Evolutionary conservation across 257 asterid genomes (phyloP), one percentile per base, ranked within the genome.

Genomic region (Rauvolfia tetraphylla): DNA sequence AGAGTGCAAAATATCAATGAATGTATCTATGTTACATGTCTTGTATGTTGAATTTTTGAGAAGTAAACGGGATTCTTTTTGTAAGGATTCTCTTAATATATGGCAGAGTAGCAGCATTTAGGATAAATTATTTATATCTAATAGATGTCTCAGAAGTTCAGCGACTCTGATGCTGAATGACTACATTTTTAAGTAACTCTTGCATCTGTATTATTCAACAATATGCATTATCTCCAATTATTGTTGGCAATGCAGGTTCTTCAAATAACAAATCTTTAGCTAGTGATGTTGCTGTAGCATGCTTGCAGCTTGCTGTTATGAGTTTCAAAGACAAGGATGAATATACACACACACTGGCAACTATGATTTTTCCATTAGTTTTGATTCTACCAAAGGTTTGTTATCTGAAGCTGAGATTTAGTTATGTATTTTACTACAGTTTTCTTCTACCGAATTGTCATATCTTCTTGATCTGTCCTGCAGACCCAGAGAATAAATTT

Each of bases 301-400:
- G 97, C 84, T 84, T 88, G 78, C 88, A 83, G 84, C 90, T 83
- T 80, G 88, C 84, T 78, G 81, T 90, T 15, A 75, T 59, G 59
- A 80, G 75, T 78, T 90, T 89, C 86, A 89, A 86, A 79, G 83
- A 89, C 73, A 82, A 80, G 84, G 90, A 82, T 73, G 80, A 87
- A 79, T 85, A 83, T 85, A 78, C 84, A 27, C 70, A 73, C 39
- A 79, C 67, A 39, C 84, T 87, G 63, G 97, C 97, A 48, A 81
- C 86, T 36, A 42, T 78, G 77, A 79, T 91, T 78, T 91, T 95
- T 73, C 98, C 99, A 56, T 80, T 95, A 77, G 78, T 95, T 66
- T 75, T 90, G 59, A 76, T 95, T 78, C 86, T 78, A 44, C 96
- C 89, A 1, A 91, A 95, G 99, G 99, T 95, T 81, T 78, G 48